These are phyloP conservation scores for Persicaria tinctoria DNA, from an alignment of 148 eudicot genomes.

Conservation along the genomic window DNA sequence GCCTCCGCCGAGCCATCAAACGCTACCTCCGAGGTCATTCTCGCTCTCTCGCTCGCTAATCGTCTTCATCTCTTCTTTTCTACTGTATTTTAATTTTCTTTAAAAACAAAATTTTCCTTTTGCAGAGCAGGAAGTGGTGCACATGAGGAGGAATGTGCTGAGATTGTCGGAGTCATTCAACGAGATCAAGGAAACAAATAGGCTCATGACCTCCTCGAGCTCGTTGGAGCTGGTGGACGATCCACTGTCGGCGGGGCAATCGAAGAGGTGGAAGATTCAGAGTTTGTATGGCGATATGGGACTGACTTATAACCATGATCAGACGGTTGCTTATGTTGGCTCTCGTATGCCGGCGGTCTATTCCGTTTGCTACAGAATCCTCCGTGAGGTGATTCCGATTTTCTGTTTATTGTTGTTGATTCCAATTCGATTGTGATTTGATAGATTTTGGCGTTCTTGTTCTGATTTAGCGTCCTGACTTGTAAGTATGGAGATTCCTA, in stretches of 20 bases:
- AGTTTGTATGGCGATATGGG: conserved; percentile 68
- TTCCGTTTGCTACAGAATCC: conserved; percentile 67
- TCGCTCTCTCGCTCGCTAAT: conserved; percentile 11
- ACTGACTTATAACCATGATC: conserved; percentile 57
- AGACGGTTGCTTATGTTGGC: conserved; percentile 73
- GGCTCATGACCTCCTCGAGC: conserved; percentile 43
- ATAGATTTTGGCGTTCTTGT: not conserved
- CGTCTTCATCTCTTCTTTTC: not conserved
- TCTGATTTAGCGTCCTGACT: not conserved
- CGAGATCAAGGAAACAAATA: conserved; percentile 55
- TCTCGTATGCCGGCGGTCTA: conserved; percentile 89
- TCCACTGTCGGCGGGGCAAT: conserved; percentile 41
- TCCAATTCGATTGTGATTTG: not conserved
- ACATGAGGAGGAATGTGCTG: conserved; percentile 77
- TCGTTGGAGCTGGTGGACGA: conserved; percentile 72
- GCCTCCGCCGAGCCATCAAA: conserved; percentile 68
- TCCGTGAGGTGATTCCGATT: conserved; percentile 55
- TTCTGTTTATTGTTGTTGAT: not conserved
- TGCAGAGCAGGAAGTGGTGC: conserved; percentile 57
- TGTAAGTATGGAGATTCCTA: not conserved
- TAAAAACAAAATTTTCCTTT: not conserved
- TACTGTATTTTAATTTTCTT: too few relatives aligned
- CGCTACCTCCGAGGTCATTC: conserved; percentile 41
- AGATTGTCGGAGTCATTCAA: conserved; percentile 55
- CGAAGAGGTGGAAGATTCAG: conserved; percentile 78